These are phyloP conservation scores for Hemisphaericaspora xylofermentans DNA, from an alignment of 1,139 yeast species.

Conservation along the genomic window DNA sequence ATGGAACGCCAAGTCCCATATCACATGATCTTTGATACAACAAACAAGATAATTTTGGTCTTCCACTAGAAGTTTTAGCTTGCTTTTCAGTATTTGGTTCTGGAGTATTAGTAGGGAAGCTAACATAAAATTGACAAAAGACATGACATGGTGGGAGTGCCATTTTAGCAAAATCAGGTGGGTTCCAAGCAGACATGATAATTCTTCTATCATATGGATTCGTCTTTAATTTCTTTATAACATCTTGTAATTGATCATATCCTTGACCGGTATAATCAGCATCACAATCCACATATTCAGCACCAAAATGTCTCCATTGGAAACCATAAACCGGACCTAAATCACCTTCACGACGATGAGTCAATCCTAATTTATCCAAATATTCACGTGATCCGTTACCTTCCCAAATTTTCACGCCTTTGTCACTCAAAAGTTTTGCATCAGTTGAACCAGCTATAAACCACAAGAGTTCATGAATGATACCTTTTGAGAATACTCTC, in stretches of 20 bases:
- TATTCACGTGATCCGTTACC: constrained; percentile 97
- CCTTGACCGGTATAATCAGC: constrained; percentile 87
- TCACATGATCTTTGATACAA: constrained; percentile 98
- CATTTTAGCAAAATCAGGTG: constrained; percentile 90
- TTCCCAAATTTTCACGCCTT: constrained; percentile 96
- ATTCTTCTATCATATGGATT: constrained; percentile 94
- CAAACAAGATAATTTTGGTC: constrained; percentile 77
- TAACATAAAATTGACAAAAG: constrained; percentile 91
- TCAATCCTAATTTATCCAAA: constrained; percentile 78
- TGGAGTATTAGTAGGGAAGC: constrained; percentile 55
- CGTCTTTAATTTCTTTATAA: constrained; percentile 74
- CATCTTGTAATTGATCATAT: constrained; percentile 80
- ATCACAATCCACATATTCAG: constrained; percentile 81
- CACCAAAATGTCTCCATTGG: constrained; percentile 99
- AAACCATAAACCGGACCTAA: constrained; percentile 98
- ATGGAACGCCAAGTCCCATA: constrained; percentile 98
- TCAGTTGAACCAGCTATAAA: constrained; percentile 89
- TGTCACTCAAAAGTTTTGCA: constrained; percentile 70
- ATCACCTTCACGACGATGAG: constrained; percentile 85
- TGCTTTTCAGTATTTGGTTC: constrained; percentile 17
- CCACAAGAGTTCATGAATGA: constrained; percentile 89
- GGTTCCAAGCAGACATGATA: constrained; percentile 97
- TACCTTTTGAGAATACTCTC: constrained; percentile 85
- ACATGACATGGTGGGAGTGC: constrained; percentile 99
- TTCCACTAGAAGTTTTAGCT: constrained; percentile 19